phyloP scores from a whole-genome alignment of 345 rosid species.

The Moricandia arvensis region DNA sequence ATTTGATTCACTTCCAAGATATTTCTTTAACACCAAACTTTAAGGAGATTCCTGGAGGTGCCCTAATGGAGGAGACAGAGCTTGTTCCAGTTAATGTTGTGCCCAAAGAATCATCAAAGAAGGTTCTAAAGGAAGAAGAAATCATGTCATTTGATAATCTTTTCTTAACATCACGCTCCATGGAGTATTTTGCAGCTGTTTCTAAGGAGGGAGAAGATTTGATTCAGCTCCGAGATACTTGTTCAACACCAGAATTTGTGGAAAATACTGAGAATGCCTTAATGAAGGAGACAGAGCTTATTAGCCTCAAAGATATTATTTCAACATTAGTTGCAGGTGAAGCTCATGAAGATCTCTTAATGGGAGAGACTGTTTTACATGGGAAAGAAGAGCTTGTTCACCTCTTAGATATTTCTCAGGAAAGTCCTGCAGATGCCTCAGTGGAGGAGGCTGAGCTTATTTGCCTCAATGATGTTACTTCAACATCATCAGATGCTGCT shows the following conservation, averaged over 20 bases:
- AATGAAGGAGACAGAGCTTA: neutral
- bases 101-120: conserved; percentile 13
- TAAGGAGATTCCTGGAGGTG: neutral
- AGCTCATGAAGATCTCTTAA: conserved; percentile 15
- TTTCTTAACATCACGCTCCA: neutral
- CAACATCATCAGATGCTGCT: conserved; percentile 2
- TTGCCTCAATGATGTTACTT: conserved; percentile 10
- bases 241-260: too few species aligned
- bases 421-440: neutral
- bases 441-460: conserved; percentile 1
- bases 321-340: conserved; percentile 28
- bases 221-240: too few species aligned
- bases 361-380: neutral
- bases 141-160: conserved; percentile 13
- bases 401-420: neutral
- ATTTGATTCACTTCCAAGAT: conserved; percentile 3
- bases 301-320: conserved; percentile 11
- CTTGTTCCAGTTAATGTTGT: neutral
- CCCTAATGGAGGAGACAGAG: conserved; percentile 6
- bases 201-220: neutral
- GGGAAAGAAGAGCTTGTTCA: neutral
- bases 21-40: neutral
- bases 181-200: conserved; percentile 6
- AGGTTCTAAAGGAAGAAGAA: conserved; percentile 28
- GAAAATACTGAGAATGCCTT: too few species aligned